Evolutionary conservation across 1,284 basidiomycete genomes (phyloP).

Genomic region (Mycena citricolor): DNA sequence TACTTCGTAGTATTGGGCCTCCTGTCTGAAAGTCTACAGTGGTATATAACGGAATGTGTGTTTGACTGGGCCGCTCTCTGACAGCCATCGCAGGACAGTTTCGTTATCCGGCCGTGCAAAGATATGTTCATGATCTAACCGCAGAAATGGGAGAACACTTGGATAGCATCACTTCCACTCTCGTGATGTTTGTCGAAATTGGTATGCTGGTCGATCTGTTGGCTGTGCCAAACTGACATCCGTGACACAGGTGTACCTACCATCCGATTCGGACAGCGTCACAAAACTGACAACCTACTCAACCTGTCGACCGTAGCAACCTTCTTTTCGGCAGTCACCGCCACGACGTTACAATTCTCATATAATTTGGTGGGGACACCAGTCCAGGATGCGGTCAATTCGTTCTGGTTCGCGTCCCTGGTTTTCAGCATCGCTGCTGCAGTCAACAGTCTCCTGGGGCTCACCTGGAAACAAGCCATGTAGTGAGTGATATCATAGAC

Average conservation of each 20-base stretch:
- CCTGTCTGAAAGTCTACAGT: constrained; percentile 59
- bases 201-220: constrained; percentile 44
- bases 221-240: constrained; percentile 1
- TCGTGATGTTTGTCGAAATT: constrained; percentile 71
- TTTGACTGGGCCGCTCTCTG: too few relatives aligned
- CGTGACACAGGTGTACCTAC: constrained; percentile 62
- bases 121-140: constrained; percentile 70
- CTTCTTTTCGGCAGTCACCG: constrained; percentile 76
- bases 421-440: constrained; percentile 77
- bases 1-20: constrained; percentile 22
- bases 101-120: constrained; percentile 64
- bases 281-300: constrained; percentile 65
- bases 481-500: constrained; percentile 51
- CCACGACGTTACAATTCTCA: constrained; percentile 69
- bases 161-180: constrained; percentile 60
- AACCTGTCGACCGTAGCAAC: constrained; percentile 75
- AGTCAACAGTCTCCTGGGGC: constrained; percentile 68
- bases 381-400: constrained; percentile 55
- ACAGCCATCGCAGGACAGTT: constrained; percentile 54
- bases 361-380: constrained; percentile 37
- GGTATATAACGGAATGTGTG: constrained; percentile 38
- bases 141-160: constrained; percentile 70
- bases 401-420: constrained; percentile 71
- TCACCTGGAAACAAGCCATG: constrained; percentile 79
- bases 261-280: constrained; percentile 72